Evolutionary conservation across 208 protist species (phyloP).

Genomic region (Trypanosoma conorhini): DNA sequence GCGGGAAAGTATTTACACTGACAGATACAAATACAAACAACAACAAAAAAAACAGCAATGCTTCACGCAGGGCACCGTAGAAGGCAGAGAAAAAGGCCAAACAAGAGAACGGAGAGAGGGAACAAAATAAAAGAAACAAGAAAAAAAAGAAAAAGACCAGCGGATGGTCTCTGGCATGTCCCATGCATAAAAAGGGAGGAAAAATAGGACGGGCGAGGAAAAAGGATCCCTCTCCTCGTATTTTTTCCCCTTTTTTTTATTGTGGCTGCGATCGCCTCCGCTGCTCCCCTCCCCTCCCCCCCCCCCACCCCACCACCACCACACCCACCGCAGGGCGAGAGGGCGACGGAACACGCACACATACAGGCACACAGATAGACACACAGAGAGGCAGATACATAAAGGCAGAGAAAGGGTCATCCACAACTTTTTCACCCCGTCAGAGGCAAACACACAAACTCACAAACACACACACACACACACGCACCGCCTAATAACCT

Average conservation of each 20-base stretch:
- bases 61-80: neutral
- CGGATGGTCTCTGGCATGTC: too few relatives aligned
- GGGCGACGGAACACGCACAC: too few relatives aligned
- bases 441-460: neutral
- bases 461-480: slow-evolving; percentile 5
- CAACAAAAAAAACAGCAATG: neutral
- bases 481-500: too few relatives aligned
- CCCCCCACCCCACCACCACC: too few relatives aligned
- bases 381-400: neutral
- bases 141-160: too few relatives aligned
- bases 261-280: neutral
- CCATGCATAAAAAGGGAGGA: too few relatives aligned
- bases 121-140: neutral
- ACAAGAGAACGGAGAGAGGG: neutral
- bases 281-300: too few relatives aligned
- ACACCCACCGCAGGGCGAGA: too few relatives aligned
- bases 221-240: too few relatives aligned
- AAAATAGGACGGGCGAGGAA: too few relatives aligned
- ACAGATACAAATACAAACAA: neutral
- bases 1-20: too few relatives aligned
- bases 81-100: neutral
- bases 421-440: neutral
- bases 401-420: slow-evolving; percentile 1
- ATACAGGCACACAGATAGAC: neutral
- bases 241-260: too few relatives aligned